Evolutionary conservation across 345 rosid genomes (phyloP).

Genomic region (Luvunga scandens): DNA sequence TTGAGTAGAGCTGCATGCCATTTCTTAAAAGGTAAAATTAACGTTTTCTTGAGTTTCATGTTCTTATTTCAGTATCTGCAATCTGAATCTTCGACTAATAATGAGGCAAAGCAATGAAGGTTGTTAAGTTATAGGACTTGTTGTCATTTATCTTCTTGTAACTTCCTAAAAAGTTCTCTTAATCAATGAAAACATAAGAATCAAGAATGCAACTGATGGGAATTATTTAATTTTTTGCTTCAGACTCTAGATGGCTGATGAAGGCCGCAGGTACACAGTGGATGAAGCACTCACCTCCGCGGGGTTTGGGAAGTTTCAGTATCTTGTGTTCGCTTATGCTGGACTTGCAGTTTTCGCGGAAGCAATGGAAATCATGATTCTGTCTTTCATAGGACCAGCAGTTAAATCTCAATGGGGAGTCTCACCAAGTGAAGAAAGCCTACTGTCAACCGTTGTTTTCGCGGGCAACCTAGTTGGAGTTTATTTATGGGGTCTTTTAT

Average conservation of each 20-base stretch:
- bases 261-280: neutral
- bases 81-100: neutral
- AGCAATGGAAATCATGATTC: constrained; percentile 6
- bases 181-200: neutral
- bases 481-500: constrained; percentile 3
- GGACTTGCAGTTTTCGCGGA: constrained; percentile 3
- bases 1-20: too few relatives aligned
- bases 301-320: neutral
- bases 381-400: constrained; percentile 1
- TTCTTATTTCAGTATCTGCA: too few relatives aligned
- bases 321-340: neutral
- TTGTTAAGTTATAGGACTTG: neutral
- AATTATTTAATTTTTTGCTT: neutral
- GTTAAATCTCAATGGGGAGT: neutral
- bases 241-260: neutral
- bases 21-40: too few relatives aligned
- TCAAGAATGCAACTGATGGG: neutral
- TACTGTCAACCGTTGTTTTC: neutral
- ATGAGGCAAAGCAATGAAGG: neutral
- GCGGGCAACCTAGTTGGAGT: neutral
- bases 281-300: neutral
- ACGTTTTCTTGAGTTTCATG: too few relatives aligned
- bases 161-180: neutral
- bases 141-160: neutral
- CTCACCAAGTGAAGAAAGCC: neutral